phyloP scores from a whole-genome alignment of 2,329 filamentous ascomycete genomes.

The Aspergillus floridensis region DNA sequence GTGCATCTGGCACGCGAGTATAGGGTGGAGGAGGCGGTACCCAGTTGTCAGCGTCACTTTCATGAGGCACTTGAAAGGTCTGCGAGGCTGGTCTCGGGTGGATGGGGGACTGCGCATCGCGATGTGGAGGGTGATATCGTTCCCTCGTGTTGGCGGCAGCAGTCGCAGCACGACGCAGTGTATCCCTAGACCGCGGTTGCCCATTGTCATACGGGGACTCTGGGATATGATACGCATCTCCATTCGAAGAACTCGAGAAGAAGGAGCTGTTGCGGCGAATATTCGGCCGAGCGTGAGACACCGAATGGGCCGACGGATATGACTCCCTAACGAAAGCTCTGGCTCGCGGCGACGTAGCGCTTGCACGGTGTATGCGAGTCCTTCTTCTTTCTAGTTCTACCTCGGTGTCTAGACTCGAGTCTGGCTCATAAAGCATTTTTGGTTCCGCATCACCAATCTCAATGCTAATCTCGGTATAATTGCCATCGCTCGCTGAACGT shows the following conservation, averaged over 20 bases:
- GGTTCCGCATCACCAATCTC: constrained; percentile 71
- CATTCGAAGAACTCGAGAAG: constrained; percentile 24
- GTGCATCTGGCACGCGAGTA: constrained; percentile 33
- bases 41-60: constrained; percentile 87
- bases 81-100: constrained; percentile 29
- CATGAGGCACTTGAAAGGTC: constrained; percentile 66
- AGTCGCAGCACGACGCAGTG: constrained; percentile 67
- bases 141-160: constrained; percentile 72
- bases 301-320: constrained; percentile 23
- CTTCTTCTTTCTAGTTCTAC: constrained; percentile 74
- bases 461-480: constrained; percentile 60
- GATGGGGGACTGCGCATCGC: constrained; percentile 38
- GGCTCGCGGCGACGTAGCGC: constrained; percentile 37
- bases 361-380: constrained; percentile 63
- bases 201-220: constrained; percentile 72
- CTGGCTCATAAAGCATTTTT: constrained; percentile 69
- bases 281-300: constrained; percentile 14
- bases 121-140: constrained; percentile 57
- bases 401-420: constrained; percentile 70
- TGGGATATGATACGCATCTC: constrained; percentile 54
- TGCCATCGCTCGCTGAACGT: constrained; percentile 58
- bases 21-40: constrained; percentile 82
- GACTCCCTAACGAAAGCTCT: constrained; percentile 22
- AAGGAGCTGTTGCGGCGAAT: constrained; percentile 29
- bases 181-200: constrained; percentile 67